Evolutionary conservation across 352 stramenopile genomes (phyloP).

Genomic region (Globisporangium paroecandrum): DNA sequence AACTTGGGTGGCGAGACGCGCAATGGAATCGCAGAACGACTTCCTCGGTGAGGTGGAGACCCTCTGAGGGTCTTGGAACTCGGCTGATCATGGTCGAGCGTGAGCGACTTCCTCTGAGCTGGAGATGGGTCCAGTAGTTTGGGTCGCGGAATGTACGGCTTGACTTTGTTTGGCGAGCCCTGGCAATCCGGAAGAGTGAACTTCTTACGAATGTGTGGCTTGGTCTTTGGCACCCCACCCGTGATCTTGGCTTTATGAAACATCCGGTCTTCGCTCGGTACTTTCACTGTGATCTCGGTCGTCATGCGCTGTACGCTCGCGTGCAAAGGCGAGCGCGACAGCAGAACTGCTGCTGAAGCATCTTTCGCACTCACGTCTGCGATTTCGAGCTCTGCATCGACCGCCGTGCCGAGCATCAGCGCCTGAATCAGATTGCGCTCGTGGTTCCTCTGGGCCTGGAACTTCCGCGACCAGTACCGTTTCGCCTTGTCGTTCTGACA

Average conservation of each 20-base stretch:
- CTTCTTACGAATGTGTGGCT: slow-evolving; percentile 36
- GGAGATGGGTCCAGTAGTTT: neutral
- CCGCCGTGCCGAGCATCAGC: slow-evolving; percentile 45
- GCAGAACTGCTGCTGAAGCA: neutral
- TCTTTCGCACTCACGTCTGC: slow-evolving; percentile 22
- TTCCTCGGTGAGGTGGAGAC: slow-evolving; percentile 6
- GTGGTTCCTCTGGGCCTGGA: slow-evolving; percentile 46
- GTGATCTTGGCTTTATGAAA: slow-evolving; percentile 37
- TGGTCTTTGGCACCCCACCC: slow-evolving; percentile 30
- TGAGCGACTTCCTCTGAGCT: neutral
- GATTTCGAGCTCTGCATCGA: slow-evolving; percentile 29
- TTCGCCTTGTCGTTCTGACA: slow-evolving; percentile 48
- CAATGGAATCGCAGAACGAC: slow-evolving; percentile 7
- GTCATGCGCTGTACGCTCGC: neutral
- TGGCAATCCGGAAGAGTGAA: slow-evolving; percentile 42
- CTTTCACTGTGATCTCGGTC: slow-evolving; percentile 24
- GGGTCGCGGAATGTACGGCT: slow-evolving; percentile 8
- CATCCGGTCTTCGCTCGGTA: slow-evolving; percentile 32
- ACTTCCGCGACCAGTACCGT: slow-evolving; percentile 50
- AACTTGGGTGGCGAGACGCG: slow-evolving; percentile 1
- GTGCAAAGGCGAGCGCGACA: slow-evolving; percentile 4
- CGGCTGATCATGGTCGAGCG: neutral
- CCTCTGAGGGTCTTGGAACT: neutral
- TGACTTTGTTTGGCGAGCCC: slow-evolving; percentile 30
- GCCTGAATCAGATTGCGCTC: slow-evolving; percentile 55